phyloP scores from a whole-genome alignment of 164 flowering plant species.

The Nymphaea colorata region DNA sequence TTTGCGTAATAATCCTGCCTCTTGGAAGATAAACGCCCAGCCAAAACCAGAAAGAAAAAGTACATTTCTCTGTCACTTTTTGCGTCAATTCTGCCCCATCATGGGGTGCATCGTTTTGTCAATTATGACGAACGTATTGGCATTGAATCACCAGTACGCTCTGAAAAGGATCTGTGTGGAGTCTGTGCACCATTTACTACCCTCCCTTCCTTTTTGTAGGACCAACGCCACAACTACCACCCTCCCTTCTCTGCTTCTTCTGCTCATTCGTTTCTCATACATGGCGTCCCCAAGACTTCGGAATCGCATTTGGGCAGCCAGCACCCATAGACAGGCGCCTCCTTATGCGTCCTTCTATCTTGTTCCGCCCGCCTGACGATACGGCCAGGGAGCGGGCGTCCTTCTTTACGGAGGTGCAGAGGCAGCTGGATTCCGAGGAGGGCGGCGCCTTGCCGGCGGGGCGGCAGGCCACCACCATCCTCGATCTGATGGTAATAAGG shows the following conservation, averaged over 20 bases:
- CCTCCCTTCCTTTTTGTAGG: not conserved
- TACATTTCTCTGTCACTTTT: too few relatives aligned
- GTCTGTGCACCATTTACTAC: not conserved
- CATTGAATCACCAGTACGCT: not conserved
- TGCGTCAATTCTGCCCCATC: too few relatives aligned
- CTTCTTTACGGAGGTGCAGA: not conserved
- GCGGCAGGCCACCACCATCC: conserved; percentile 1
- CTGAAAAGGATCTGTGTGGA: not conserved
- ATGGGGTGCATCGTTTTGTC: too few relatives aligned
- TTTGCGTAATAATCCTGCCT: too few relatives aligned
- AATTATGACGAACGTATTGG: not conserved
- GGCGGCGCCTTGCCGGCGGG: not conserved
- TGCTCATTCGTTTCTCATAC: not conserved
- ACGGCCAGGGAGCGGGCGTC: conserved; percentile 1
- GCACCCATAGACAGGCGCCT: not conserved
- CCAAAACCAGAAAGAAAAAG: too few relatives aligned
- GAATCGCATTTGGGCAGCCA: not conserved
- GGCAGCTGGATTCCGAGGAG: not conserved
- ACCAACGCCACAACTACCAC: not conserved
- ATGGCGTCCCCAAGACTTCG: not conserved
- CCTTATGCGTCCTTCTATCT: not conserved
- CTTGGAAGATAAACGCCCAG: too few relatives aligned
- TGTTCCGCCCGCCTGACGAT: not conserved
- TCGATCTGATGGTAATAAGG: conserved; percentile 1
- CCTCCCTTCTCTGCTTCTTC: not conserved